Evolutionary conservation across 495 filamentous ascomycete species (phyloP).

Genomic region (Evernia prunastri): DNA sequence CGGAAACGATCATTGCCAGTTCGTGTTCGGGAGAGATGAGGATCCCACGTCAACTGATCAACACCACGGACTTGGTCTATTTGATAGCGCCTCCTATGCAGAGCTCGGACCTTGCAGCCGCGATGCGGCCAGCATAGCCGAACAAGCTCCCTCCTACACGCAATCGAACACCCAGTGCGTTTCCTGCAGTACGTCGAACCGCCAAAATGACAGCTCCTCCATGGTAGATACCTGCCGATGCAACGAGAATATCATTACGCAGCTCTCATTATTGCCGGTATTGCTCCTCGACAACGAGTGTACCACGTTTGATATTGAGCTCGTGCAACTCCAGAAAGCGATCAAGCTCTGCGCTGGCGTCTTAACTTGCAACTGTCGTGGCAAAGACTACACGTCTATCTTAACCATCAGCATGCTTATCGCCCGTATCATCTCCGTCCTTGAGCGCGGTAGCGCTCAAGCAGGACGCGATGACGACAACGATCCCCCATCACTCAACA

Average conservation of each 20-base stretch:
- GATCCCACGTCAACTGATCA: neutral
- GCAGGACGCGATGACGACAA: neutral
- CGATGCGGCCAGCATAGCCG: neutral
- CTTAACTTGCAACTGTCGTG: neutral
- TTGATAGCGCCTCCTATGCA: neutral
- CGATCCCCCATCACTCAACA: neutral
- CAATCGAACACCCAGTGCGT: neutral
- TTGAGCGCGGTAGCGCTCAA: neutral
- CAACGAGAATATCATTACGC: neutral
- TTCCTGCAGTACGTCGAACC: neutral
- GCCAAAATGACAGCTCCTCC: neutral
- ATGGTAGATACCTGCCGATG: neutral
- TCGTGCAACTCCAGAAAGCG: neutral
- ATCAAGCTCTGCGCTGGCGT: neutral
- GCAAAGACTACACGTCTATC: neutral
- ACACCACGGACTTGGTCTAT: neutral
- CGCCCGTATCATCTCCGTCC: neutral
- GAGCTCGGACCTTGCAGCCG: neutral
- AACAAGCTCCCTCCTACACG: neutral
- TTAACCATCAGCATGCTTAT: slow-evolving; percentile 1
- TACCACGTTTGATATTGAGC: neutral
- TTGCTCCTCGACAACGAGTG: neutral
- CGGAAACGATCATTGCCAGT: neutral
- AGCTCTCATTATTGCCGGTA: neutral
- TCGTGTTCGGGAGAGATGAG: neutral